These are phyloP conservation scores for Colletotrichum coccodes DNA, from an alignment of 2,329 filamentous ascomycete genomes.

Conservation along the genomic window DNA sequence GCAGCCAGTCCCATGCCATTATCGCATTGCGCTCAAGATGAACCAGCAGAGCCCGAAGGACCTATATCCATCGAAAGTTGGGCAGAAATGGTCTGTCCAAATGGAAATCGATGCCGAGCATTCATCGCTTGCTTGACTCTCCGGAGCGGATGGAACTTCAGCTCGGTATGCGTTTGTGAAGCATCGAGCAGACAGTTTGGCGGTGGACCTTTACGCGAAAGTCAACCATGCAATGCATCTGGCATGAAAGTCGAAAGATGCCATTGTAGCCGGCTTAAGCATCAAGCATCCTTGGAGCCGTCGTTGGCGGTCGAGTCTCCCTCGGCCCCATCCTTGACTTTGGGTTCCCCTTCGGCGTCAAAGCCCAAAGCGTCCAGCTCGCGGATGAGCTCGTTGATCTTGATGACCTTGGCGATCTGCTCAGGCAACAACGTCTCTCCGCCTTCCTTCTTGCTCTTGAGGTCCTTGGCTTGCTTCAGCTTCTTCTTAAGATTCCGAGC, in stretches of 20 bases:
- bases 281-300: conserved; percentile 6
- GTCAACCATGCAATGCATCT: neutral
- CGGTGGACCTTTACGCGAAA: neutral
- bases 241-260: neutral
- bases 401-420: conserved; percentile 97
- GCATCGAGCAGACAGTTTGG: neutral
- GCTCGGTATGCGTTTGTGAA: neutral
- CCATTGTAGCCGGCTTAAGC: neutral
- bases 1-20: neutral
- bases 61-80: neutral
- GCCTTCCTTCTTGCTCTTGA: conserved; percentile 90
- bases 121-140: neutral
- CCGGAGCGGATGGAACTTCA: neutral
- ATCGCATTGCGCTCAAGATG: neutral
- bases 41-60: neutral
- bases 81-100: neutral
- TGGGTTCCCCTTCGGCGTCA: conserved; percentile 77
- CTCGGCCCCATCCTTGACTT: conserved; percentile 36
- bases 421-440: conserved; percentile 88
- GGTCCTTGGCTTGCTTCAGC: conserved; percentile 88
- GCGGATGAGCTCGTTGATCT: conserved; percentile 91
- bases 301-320: conserved; percentile 1
- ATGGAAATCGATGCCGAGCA: neutral
- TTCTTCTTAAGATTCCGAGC: conserved; percentile 94
- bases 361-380: conserved; percentile 89